Evolutionary conservation across 2,329 filamentous ascomycete genomes (phyloP).

Genomic region (Neocucurbitaria cava): DNA sequence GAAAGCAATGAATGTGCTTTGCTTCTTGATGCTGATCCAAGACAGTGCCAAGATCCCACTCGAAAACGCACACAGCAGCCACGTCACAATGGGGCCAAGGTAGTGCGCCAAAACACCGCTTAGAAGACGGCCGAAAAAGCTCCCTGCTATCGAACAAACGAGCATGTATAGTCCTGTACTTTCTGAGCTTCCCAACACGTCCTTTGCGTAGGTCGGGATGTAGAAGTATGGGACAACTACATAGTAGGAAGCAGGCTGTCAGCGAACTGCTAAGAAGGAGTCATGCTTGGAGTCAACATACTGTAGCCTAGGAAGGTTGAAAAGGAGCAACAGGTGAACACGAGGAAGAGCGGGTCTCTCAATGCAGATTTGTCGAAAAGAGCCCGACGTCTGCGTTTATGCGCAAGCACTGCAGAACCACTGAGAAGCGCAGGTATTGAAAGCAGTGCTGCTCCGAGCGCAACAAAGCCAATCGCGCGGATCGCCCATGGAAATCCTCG

Average conservation of each 20-base stretch:
- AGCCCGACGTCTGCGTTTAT: slow-evolving; percentile 36
- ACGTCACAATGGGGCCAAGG: slow-evolving; percentile 42
- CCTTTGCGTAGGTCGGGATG: slow-evolving; percentile 44
- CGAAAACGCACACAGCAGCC: slow-evolving; percentile 38
- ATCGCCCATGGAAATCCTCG: slow-evolving; percentile 47
- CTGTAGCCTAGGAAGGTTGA: slow-evolving; percentile 47
- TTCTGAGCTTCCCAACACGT: slow-evolving; percentile 38
- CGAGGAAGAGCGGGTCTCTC: slow-evolving; percentile 42
- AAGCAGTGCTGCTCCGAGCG: slow-evolving; percentile 36
- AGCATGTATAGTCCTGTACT: slow-evolving; percentile 42
- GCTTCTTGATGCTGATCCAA: slow-evolving; percentile 43
- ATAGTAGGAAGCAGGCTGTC: not conserved
- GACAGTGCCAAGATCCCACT: slow-evolving; percentile 37
- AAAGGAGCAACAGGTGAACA: slow-evolving; percentile 45
- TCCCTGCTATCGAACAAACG: slow-evolving; percentile 40
- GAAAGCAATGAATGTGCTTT: slow-evolving; percentile 41
- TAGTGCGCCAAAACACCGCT: slow-evolving; percentile 42
- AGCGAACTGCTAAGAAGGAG: not conserved
- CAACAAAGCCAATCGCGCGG: slow-evolving; percentile 44
- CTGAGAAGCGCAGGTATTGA: slow-evolving; percentile 46
- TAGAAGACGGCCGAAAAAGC: slow-evolving; percentile 44
- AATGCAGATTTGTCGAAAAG: slow-evolving; percentile 45
- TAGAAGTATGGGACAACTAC: slow-evolving; percentile 47
- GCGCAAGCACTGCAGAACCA: slow-evolving; percentile 36
- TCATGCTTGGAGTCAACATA: not conserved